Evolutionary conservation across 2,329 filamentous ascomycete species (phyloP), one percentile per base, ranked within the genome.

Genomic region (Pseudofabraea citricarpa): DNA sequence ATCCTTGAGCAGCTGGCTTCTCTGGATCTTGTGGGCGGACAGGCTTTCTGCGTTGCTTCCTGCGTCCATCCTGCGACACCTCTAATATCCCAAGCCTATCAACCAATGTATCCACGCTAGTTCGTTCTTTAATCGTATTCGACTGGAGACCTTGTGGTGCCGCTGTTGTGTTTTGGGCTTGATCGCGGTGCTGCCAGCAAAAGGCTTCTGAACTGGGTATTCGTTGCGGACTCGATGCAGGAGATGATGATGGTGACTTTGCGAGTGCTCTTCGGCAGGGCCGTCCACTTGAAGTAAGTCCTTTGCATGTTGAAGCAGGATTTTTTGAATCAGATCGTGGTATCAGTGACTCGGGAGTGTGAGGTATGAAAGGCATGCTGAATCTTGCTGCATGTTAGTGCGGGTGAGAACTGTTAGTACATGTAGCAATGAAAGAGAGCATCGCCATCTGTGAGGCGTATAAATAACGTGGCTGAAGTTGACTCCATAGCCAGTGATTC

Each of bases 151-250:
- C 45, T 60, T 32, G 61, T 63, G 45, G 58, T 56, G 56, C 43
- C 41, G 51, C 32, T 63, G 62, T 4, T 68, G 70, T 2, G 71
- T 68, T 48, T 66, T 73, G 15, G 63, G 57, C 53, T 64, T 98
- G 93, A 45, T 93, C 88, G 61, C 87, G 90, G 69, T 98, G 93
- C 63, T 96, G 90, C 85, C 87, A 95, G 71, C 91, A 97, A 67
- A 90, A 96, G 36, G 43, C 61, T 41, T 51, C 62, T 45, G 39
- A 56, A 53, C 40, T 61, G 52, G 45, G 43, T 31, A 36, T 41
- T 48, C 40, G 35, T 48, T 38, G 49, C 39, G 53, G 56, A 53
- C 45, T 58, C 16, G 54, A 52, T 40, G 40, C 48, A 21, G 56
- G 54, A 16, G 56, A 64, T 21, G 50, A 51, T 27, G 51, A 44